phyloP scores from a whole-genome alignment of 2,329 filamentous ascomycete species.

The Moelleriella libera region DNA sequence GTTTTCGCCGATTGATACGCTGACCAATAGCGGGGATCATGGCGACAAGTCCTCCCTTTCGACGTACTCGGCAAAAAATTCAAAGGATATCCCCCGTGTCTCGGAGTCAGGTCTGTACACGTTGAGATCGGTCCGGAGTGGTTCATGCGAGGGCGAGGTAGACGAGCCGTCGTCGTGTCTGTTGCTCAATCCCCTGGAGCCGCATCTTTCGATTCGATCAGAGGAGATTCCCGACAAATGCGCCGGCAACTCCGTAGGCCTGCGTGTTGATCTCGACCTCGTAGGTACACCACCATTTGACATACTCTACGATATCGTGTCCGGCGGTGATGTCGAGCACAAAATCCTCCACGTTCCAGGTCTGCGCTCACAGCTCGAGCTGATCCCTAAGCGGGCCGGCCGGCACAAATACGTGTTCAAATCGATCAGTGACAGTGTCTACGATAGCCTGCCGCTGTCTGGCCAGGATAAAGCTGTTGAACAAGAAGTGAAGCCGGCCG shows the following conservation, averaged over 20 bases:
- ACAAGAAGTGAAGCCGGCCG: slow-evolving; percentile 87
- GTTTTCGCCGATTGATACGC: slow-evolving; percentile 61
- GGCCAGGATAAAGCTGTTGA: slow-evolving; percentile 53
- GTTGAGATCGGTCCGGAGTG: slow-evolving; percentile 63
- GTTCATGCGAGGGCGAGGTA: slow-evolving; percentile 75
- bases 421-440: slow-evolving; percentile 70
- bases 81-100: slow-evolving; percentile 52
- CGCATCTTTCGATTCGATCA: slow-evolving; percentile 56
- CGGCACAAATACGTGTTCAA: slow-evolving; percentile 78
- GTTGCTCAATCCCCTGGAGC: slow-evolving; percentile 80
- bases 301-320: slow-evolving; percentile 63
- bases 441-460: slow-evolving; percentile 49
- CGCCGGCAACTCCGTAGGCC: slow-evolving; percentile 81
- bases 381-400: slow-evolving; percentile 69
- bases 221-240: slow-evolving; percentile 91
- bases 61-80: slow-evolving; percentile 45
- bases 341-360: slow-evolving; percentile 48
- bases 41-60: slow-evolving; percentile 42
- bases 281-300: slow-evolving; percentile 85
- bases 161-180: slow-evolving; percentile 90
- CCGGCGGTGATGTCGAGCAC: slow-evolving; percentile 40
- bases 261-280: slow-evolving; percentile 78
- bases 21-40: slow-evolving; percentile 58
- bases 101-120: slow-evolving; percentile 76
- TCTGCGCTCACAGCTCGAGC: slow-evolving; percentile 69